Evolutionary conservation across 768 basidiomycete genomes (phyloP), one percentile per base, ranked within the genome.

Genomic region (Pholiota conissans): DNA sequence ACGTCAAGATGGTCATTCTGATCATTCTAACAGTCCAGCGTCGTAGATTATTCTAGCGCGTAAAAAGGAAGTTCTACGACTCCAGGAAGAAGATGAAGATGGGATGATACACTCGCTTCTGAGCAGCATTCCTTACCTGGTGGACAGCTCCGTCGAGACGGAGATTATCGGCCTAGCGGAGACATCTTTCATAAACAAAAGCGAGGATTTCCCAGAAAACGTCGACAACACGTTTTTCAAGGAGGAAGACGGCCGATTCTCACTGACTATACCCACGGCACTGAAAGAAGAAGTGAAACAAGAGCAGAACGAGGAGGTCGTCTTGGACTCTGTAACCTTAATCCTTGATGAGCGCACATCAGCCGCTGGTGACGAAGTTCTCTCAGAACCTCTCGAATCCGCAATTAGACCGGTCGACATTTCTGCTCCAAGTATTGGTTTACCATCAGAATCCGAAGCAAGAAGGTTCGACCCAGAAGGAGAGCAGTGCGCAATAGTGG

Each of bases 71-170:
- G 83, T 91, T 18, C 62, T 79, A 52, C 67, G 72, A 26, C 72
- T 96, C 18, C 79, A 85, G 53, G 76, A 81, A 52, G 87, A 87
- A 65, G 88, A 84, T 22, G 90, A 91, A 61, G 90, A 90, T 2
- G 89, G 91, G 24, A 91, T 91, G 90, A 76, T 90, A 34, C 91
- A 93, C 69, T 86, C 90, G 3, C 63, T 91, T 9, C 75, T 93
- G 16, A 87, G 82, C 45, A 74, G 80, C n/a, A 67, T 91, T 24
- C 87, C 89, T 0, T 74, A 79, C n/a, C 68, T 90, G 5, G 69
- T 71, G 13, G 87, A 87, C 47, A 76, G 76, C 27, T 70, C 60
- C 47, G 34, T 46, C 27, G 57, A 65, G 13, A 49, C 53, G 3
- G 46, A 26, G 32, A 29, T 46, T 11, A 22, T 18, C 28, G 55